Percentiles rank a stretch among this genome's conserved stretches.
Conservation (phyloP, 129 eudicot genomes). For the Centella asiatica region DNA sequence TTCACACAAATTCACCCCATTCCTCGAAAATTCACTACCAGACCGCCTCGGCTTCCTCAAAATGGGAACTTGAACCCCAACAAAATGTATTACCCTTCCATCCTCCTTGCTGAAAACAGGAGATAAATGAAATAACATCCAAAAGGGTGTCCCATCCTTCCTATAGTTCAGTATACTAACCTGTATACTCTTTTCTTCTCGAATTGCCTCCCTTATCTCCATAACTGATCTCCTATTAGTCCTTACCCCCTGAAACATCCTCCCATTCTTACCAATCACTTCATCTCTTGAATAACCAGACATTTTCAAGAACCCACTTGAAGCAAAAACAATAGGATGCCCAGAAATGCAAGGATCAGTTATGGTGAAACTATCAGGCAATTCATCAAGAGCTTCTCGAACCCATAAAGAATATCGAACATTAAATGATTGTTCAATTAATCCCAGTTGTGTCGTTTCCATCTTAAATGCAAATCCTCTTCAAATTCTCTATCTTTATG, state of each 20-base stretch:
- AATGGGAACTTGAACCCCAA: slow-evolving; percentile 83
- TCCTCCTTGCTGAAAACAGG: slow-evolving; percentile 77
- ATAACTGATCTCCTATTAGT: slow-evolving; percentile 65
- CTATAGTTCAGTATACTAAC: slow-evolving; percentile 55
- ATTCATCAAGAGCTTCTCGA: slow-evolving; percentile 60
- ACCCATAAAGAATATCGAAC: slow-evolving; percentile 59
- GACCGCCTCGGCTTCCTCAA: slow-evolving; percentile 36
- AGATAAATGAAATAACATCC: slow-evolving; percentile 87
- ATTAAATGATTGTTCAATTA: slow-evolving; percentile 47
- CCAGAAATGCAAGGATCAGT: slow-evolving; percentile 78
- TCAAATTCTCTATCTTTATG: slow-evolving; percentile 23
- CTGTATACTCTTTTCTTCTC: slow-evolving; percentile 58
- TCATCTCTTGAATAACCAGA: slow-evolving; percentile 67
- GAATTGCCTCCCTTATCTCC: slow-evolving; percentile 78
- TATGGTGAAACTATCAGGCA: slow-evolving; percentile 64
- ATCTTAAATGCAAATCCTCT: slow-evolving; percentile 23
- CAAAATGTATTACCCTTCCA: slow-evolving; percentile 66
- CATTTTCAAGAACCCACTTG: slow-evolving; percentile 64
- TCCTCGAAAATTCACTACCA: slow-evolving; percentile 28
- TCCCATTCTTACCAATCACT: slow-evolving; percentile 72
- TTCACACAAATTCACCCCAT: slow-evolving; percentile 33
- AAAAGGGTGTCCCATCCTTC: slow-evolving; percentile 77
- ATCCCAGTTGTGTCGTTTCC: slow-evolving; percentile 53
- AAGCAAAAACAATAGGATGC: slow-evolving; percentile 84
- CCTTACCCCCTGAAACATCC: slow-evolving; percentile 68